A percentile compares a stretch with the other conserved stretches of the same genome.
phyloP scores from a whole-genome alignment of 2,329 filamentous ascomycete species.

The Aspergillus arachidicola region DNA sequence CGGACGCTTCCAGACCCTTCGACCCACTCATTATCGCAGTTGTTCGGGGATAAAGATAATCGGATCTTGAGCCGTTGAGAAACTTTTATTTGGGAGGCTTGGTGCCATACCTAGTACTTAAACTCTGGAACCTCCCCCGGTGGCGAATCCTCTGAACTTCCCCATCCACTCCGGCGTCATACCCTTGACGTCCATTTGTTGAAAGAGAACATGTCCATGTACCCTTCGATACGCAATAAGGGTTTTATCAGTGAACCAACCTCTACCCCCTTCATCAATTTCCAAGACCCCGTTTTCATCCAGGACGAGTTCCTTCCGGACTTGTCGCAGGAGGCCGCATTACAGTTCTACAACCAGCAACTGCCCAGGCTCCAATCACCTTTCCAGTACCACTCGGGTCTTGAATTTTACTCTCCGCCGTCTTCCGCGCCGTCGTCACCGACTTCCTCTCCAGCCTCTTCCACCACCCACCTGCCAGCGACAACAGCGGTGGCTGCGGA shows the following conservation, averaged over 20 bases:
- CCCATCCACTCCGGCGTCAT: constrained; percentile 23
- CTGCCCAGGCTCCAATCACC: constrained; percentile 35
- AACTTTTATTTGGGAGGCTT: constrained; percentile 21
- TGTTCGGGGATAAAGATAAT: constrained; percentile 22
- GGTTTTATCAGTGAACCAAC: constrained; percentile 44
- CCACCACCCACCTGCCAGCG: constrained; percentile 33
- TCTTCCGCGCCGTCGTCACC: constrained; percentile 41
- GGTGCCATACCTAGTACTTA: constrained; percentile 32
- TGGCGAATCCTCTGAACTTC: constrained; percentile 29
- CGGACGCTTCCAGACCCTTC: constrained; percentile 35
- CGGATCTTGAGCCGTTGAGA: constrained; percentile 32
- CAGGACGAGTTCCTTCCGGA: constrained; percentile 43
- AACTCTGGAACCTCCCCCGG: constrained; percentile 28
- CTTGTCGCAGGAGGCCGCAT: constrained; percentile 28
- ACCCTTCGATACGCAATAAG: constrained; percentile 42
- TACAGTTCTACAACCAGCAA: constrained; percentile 28
- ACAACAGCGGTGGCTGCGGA: constrained; percentile 29
- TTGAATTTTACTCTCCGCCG: constrained; percentile 38
- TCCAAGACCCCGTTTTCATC: constrained; percentile 37
- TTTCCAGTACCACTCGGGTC: constrained; percentile 34
- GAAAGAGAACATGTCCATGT: constrained; percentile 42
- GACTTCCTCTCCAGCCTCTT: constrained; percentile 37
- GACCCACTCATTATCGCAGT: constrained; percentile 19
- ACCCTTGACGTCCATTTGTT: constrained; percentile 27
- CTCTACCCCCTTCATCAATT: constrained; percentile 26